Evolutionary conservation across 1,139 yeast species (phyloP).

Genomic region (Magnusiomyces magnusii): DNA sequence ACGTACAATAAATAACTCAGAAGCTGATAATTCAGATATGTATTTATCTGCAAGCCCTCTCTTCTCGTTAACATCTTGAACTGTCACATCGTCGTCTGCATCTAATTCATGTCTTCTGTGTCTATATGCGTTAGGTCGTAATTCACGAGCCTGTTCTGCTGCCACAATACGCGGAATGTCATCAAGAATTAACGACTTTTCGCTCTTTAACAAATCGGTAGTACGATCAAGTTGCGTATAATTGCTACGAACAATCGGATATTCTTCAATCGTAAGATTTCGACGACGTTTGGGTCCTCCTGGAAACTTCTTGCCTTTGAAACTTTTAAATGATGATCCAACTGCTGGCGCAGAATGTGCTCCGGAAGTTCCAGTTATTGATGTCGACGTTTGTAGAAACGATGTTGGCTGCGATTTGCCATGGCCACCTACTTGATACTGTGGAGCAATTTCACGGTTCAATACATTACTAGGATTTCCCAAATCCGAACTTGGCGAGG

Average conservation of each 20-base stretch:
- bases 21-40: slow-evolving; percentile 64
- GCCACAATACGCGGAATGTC: slow-evolving; percentile 97
- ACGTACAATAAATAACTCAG: slow-evolving; percentile 55
- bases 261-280: slow-evolving; percentile 38
- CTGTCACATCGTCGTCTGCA: slow-evolving; percentile 19
- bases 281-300: slow-evolving; percentile 7
- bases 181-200: slow-evolving; percentile 82
- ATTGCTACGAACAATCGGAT: slow-evolving; percentile 34
- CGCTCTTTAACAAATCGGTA: slow-evolving; percentile 65
- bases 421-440: background rate
- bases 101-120: slow-evolving; percentile 20
- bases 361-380: background rate
- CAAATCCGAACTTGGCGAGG: background rate
- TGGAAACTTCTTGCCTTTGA: slow-evolving; percentile 2
- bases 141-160: slow-evolving; percentile 92
- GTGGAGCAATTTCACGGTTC: background rate
- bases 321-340: slow-evolving; percentile 2
- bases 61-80: slow-evolving; percentile 17
- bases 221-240: slow-evolving; percentile 39
- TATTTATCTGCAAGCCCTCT: slow-evolving; percentile 35
- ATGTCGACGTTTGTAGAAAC: background rate
- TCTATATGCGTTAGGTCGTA: slow-evolving; percentile 27
- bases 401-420: background rate
- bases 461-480: background rate
- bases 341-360: background rate